These are phyloP conservation scores for Rhizopogon salebrosus DNA, from an alignment of 768 basidiomycete genomes.

Conservation along the genomic window DNA sequence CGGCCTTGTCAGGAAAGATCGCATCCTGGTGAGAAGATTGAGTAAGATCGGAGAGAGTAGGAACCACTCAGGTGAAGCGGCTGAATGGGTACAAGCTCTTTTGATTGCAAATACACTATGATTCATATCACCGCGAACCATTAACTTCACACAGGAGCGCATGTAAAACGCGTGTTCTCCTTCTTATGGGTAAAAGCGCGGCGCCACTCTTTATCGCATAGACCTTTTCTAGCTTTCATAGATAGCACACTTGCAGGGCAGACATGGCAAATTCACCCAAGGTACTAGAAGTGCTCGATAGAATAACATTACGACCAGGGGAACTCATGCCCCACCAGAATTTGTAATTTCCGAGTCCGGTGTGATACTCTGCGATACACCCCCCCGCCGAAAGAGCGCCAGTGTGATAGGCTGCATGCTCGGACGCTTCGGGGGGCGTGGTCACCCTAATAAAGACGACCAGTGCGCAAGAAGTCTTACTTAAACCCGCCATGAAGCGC, in stretches of 20 bases:
- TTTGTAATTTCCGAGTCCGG: not conserved
- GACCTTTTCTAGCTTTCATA: not conserved
- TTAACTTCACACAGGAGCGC: constrained; percentile 22
- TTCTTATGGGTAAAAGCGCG: constrained; percentile 24
- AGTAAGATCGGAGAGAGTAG: constrained; percentile 22
- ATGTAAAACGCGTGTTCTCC: constrained; percentile 31
- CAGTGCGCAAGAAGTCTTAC: not conserved
- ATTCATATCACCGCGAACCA: constrained; percentile 20
- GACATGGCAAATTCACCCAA: not conserved
- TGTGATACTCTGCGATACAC: not conserved
- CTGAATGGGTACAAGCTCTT: constrained; percentile 21
- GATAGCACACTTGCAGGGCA: not conserved
- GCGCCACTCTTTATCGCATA: constrained; percentile 8
- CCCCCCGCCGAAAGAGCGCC: not conserved
- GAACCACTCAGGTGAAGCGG: constrained; percentile 6
- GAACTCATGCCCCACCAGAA: not conserved
- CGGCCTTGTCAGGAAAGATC: constrained; percentile 4
- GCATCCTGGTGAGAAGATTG: constrained; percentile 14
- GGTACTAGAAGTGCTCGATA: not conserved
- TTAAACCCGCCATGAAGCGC: not conserved
- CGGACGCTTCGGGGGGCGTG: not conserved
- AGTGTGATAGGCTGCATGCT: not conserved
- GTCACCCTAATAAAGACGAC: not conserved
- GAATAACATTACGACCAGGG: not conserved
- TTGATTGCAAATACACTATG: constrained; percentile 25